These are phyloP conservation scores for Ceratocystis albifundus DNA, from an alignment of 2,329 filamentous ascomycete species.

Conservation along the genomic window DNA sequence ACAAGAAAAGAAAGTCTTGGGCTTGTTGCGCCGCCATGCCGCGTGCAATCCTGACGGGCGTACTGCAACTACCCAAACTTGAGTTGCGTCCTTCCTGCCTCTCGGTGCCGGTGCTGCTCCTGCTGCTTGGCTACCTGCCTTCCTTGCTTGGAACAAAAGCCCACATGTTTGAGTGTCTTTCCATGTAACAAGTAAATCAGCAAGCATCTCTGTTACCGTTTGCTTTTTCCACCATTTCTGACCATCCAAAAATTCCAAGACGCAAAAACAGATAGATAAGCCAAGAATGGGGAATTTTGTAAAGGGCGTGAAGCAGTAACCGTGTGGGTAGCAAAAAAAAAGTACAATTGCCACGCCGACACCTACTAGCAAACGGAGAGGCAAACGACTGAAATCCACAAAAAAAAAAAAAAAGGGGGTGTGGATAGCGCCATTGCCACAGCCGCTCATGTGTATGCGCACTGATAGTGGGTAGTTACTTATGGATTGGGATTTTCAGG, in stretches of 20 bases:
- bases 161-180: background rate
- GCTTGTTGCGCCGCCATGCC: background rate
- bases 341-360: too few species aligned
- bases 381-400: background rate
- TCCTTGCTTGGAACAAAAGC: background rate
- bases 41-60: background rate
- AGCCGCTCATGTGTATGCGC: background rate
- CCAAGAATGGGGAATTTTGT: background rate
- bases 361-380: background rate
- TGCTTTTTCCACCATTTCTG: background rate
- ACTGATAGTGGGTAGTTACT: constrained; percentile 6
- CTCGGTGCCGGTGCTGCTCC: background rate
- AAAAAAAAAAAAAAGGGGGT: background rate
- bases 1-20: background rate
- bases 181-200: background rate
- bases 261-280: background rate
- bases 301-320: background rate
- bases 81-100: background rate
- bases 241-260: background rate
- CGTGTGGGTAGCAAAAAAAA: too few species aligned
- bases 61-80: background rate
- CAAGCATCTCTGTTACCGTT: background rate
- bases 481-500: constrained; percentile 11
- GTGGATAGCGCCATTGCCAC: background rate
- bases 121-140: background rate